Conservation (phyloP, 352 stramenopile species). For the Pythium biforme region DNA sequence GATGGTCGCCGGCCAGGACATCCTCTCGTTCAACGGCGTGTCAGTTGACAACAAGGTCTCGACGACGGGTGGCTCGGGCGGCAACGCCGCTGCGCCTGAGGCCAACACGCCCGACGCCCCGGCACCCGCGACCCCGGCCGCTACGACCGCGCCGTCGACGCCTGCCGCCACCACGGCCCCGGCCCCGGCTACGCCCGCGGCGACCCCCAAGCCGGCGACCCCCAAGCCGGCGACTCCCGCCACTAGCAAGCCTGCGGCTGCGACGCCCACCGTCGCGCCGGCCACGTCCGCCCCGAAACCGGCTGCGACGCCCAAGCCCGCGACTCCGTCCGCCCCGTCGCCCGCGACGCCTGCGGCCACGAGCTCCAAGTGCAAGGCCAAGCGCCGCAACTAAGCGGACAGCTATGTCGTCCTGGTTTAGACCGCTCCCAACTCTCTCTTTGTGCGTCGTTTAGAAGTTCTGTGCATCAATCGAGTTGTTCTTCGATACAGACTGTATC, state of each 20-base stretch:
- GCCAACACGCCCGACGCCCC: not conserved
- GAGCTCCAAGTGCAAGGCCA: constrained; percentile 10
- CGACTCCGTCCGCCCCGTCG: not conserved
- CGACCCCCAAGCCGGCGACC: not conserved
- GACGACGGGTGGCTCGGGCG: constrained; percentile 21
- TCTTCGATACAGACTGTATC: not conserved
- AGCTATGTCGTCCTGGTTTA: not conserved
- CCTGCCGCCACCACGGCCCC: not conserved
- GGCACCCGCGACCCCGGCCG: not conserved
- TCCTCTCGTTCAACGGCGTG: constrained; percentile 69
- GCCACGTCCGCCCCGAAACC: constrained; percentile 5
- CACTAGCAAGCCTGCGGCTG: not conserved
- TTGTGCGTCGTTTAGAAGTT: constrained; percentile 3
- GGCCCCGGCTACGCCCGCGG: not conserved
- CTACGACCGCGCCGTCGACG: not conserved
- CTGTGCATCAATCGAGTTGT: not conserved
- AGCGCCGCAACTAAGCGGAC: constrained; percentile 8
- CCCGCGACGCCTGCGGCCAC: constrained; percentile 3
- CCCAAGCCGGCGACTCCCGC: not conserved
- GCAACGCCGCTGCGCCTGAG: not conserved
- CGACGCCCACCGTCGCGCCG: constrained; percentile 6
- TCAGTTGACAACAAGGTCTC: constrained; percentile 46
- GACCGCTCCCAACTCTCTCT: not conserved
- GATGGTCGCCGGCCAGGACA: constrained; percentile 52
- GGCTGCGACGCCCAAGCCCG: not conserved